Evolutionary conservation across 805 yeast species (phyloP), one percentile per base, ranked within the genome.

Genomic region (Kodamaea jinghongensis): DNA sequence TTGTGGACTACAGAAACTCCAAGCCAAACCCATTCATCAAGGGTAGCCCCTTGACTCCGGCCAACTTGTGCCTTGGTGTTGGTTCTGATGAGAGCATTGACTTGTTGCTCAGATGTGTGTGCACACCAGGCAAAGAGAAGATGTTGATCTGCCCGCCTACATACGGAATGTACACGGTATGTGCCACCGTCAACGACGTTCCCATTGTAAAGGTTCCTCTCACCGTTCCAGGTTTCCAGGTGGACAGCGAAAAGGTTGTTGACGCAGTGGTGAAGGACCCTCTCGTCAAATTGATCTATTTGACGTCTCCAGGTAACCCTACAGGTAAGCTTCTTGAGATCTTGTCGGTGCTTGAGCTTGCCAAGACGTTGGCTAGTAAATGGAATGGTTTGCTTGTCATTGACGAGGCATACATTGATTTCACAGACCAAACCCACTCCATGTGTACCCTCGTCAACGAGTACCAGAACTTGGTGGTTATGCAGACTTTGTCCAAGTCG

Each of bases 41-140:
- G 12, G 45, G 46, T 4, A 38, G 15, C 12, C 41, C 39, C 6
- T 56, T 86, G 45, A 63, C 67, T 1, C 76, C 85, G 0, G 83
- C 71, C 5, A 93, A 93, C 62, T 54, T 93, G 23, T 89, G 95
- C 56, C 72, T 93, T 25, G 99, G 99, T 31, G 99, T 93, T 9
- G 99, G 99, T 1, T 90, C 97, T 1, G 99, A 93, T 61, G 99
- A 93, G 63, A 80, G 93, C 53, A 89, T 93, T 44, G 99, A 93
- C 58, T 76, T 93, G 29, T 64, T 91, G 40, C 81, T 93, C 46
- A 71, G 99, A 52, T 86, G 95, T 39, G 75, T 84, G 39, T 86
- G 96, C 55, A 68, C 62, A 4, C 99, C 99, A 2, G 86, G 85
- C 2, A 72, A 70, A 47, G 96, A 90, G 44, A 91, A 88, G 58